Evolutionary conservation across 2,329 filamentous ascomycete species (phyloP), one percentile per base, ranked within the genome.

Genomic region (Aspergillus bombycis): DNA sequence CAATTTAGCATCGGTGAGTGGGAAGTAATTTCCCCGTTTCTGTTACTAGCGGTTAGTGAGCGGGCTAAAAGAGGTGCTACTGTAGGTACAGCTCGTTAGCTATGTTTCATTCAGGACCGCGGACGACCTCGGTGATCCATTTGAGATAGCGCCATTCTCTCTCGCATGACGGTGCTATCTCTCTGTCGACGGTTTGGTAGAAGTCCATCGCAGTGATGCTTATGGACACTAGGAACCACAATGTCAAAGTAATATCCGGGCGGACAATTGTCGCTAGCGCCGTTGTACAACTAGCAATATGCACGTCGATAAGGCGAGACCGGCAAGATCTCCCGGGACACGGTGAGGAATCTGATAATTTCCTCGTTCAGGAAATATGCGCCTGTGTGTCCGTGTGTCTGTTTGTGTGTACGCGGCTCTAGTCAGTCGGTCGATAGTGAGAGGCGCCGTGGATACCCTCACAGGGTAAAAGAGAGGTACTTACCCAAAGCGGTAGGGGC

Each of bases 31-130:
- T 53, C 65, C 60, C 70, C 67, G 70, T 73, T 71, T 50, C 41
- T 58, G 68, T 65, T 55, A 38, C 52, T 38, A 55, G 32, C n/a
- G 32, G 56, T 57, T 57, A 55, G 55, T 67, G 64, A 65, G 30
- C 38, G 58, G 30, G 50, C 52, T 56, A 63, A 64, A 41, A 57
- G 32, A 66, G 41, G 66, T 68, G 67, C 73, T 75, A 75, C 72
- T 74, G 74, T 75, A 76, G 73, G 74, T 75, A 76, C 74, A 71
- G 66, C 58, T 32, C 26, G 43, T 55, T 57, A 61, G 60, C 52
- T 55, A 56, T 36, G 43, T 21, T 55, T 55, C 32, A 55, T 38
- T 55, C n/a, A 55, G 32, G 32, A 55, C 52, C 52, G 38, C 30
- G 12, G 52, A 55, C 38, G 32, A 23, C 34, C 34, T 55, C 52